These are phyloP conservation scores for Limnomonas spitsbergensis DNA, from an alignment of 139 green algal genomes.

Conservation along the genomic window DNA sequence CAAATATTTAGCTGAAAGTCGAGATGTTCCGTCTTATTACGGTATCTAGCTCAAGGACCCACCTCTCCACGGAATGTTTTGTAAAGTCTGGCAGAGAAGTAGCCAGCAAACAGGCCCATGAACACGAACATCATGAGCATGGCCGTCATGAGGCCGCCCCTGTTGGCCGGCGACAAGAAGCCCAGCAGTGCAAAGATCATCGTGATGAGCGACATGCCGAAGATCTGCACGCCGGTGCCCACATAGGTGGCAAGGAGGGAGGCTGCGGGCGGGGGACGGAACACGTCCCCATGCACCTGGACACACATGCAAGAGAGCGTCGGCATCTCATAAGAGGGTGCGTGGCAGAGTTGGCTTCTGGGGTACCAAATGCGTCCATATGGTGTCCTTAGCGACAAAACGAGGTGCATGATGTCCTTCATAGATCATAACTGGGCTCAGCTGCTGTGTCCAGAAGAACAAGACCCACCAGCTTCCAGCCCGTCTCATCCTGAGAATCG, in stretches of 20 bases:
- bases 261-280: constrained; percentile 72
- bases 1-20: background rate
- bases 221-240: constrained; percentile 92
- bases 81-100: constrained; percentile 89
- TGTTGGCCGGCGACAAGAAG: constrained; percentile 96
- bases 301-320: background rate
- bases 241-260: constrained; percentile 85
- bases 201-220: constrained; percentile 88
- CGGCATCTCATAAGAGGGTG: background rate
- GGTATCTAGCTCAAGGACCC: no score
- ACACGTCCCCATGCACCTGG: constrained; percentile 96
- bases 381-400: no score
- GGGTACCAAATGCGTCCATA: no score
- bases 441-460: no score
- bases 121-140: constrained; percentile 97
- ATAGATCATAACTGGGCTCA: no score
- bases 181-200: constrained; percentile 94
- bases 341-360: no score
- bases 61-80: constrained; percentile 76
- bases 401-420: no score
- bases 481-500: constrained; percentile 92
- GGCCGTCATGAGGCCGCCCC: constrained; percentile 95
- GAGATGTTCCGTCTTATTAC: no score
- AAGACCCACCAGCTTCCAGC: constrained; percentile 90
- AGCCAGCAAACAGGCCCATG: constrained; percentile 94